Evolutionary conservation across 2,329 filamentous ascomycete genomes (phyloP).

Genomic region (Rhytidhysteron rufulum): DNA sequence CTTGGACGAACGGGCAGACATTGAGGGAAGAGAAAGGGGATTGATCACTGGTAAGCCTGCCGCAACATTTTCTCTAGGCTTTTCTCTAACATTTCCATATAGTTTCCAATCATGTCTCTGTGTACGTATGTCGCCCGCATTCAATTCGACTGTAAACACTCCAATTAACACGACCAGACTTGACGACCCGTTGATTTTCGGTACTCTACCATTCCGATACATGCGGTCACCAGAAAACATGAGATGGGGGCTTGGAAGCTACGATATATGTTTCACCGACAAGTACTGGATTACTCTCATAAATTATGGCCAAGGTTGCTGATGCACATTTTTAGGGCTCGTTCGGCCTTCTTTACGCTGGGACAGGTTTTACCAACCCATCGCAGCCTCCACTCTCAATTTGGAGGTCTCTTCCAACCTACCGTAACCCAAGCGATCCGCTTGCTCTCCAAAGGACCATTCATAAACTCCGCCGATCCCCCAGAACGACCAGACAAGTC

Average conservation of each 20-base stretch:
- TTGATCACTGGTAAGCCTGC: constrained; percentile 69
- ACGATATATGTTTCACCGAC: constrained; percentile 93
- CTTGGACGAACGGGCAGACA: constrained; percentile 68
- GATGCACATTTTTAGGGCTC: constrained; percentile 46
- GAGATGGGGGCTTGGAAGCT: constrained; percentile 85
- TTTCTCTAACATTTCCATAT: constrained; percentile 13
- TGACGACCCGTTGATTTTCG: constrained; percentile 95
- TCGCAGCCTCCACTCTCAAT: constrained; percentile 69
- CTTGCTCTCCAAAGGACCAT: constrained; percentile 64
- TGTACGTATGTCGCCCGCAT: constrained; percentile 74
- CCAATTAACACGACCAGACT: constrained; percentile 65
- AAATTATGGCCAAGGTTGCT: constrained; percentile 3
- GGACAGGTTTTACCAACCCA: constrained; percentile 92
- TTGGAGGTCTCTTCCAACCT: constrained; percentile 85
- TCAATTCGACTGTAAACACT: too few species aligned
- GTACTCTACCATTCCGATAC: constrained; percentile 73
- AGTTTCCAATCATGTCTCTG: constrained; percentile 86
- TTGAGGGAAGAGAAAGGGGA: constrained; percentile 65
- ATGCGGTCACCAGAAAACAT: constrained; percentile 68
- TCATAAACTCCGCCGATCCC: constrained; percentile 27
- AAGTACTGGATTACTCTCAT: constrained; percentile 50
- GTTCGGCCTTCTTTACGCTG: constrained; percentile 76
- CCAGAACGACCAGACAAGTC: constrained; percentile 20
- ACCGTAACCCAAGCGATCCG: constrained; percentile 83
- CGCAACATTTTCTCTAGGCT: neutral